Evolutionary conservation across 164 flowering plant genomes (phyloP).

Genomic region (Protea cynaroides): DNA sequence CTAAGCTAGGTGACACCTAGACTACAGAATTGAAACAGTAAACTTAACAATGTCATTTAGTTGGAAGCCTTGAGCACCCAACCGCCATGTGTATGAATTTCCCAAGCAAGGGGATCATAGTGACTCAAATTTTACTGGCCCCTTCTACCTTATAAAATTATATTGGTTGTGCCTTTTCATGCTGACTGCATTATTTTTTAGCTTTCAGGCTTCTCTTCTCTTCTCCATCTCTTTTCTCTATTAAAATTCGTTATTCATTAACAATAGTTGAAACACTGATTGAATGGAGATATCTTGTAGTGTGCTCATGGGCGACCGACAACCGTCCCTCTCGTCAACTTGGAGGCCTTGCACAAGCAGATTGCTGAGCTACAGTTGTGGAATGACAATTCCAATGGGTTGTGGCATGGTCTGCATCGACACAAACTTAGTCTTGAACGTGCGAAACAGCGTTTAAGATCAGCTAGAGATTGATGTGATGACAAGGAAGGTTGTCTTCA

Average conservation of each 20-base stretch:
- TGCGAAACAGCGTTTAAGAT: constrained; percentile 39
- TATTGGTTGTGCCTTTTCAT: too few relatives aligned
- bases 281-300: constrained; percentile 31
- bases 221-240: too few relatives aligned
- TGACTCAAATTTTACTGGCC: too few relatives aligned
- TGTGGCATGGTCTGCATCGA: constrained; percentile 68
- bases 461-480: constrained; percentile 17
- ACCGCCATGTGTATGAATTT: too few relatives aligned
- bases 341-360: constrained; percentile 72
- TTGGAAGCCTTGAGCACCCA: too few relatives aligned
- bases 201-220: too few relatives aligned
- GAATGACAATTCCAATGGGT: constrained; percentile 18
- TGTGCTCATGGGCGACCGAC: constrained; percentile 99
- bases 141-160: too few relatives aligned
- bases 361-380: constrained; percentile 35
- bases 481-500: neutral
- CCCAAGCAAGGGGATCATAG: too few relatives aligned
- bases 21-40: too few relatives aligned
- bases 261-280: neutral
- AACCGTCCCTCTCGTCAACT: constrained; percentile 74
- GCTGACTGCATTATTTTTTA: too few relatives aligned
- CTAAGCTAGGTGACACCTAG: too few relatives aligned
- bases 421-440: constrained; percentile 49
- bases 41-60: too few relatives aligned
- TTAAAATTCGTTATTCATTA: neutral